Base-by-base conservation (phyloP, 129 eudicot genomes). In the Artemisia annua region DNA sequence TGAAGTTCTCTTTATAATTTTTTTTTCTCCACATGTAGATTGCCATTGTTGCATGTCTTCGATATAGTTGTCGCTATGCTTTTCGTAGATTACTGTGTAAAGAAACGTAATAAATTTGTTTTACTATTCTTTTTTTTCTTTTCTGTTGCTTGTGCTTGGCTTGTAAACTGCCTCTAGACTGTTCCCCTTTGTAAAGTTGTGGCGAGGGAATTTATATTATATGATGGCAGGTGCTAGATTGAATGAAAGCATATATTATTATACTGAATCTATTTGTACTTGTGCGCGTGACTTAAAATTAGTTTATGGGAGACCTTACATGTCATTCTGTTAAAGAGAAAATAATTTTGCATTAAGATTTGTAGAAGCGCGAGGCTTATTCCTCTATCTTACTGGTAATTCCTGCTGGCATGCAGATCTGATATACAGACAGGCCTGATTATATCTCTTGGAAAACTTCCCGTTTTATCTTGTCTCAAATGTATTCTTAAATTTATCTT, bases 21-120 rank as follows among this genome's bases (percentile, higher is more conserved):
- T 67, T 67, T 50, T 71, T 55, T 69, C 58, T 39, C 43, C 55
- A 49, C 54, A 68, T 48, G 60, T 81, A 52, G 74, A 63, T 65
- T 68, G 32, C 53, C 68, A 11, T 44, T 78, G 76, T 63, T 57
- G 67, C 59, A 56, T 32, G 35, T 9, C 56, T 56, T 82, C 54
- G 61, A 61, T 48, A 51, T 49, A 67, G 67, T 73, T 82, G 64
- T 39, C 48, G 7, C 18, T 54, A 20, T 55, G 28, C 28, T 55
- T 73, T 49, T 22, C n/a, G 14, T 51, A 32, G 32, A 32, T 51
- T 55, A 22, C 57, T 61, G 35, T 46, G 48, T 69, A 63, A 35
- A 49, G 69, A 55, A 54, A 70, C 48, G 55, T 48, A 17, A 35
- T 55, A 14, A 13, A 11, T 17, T 4, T 59, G 17, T 17, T 71